Evolutionary conservation across 495 filamentous ascomycete genomes (phyloP).

Genomic region (Letharia lupina): DNA sequence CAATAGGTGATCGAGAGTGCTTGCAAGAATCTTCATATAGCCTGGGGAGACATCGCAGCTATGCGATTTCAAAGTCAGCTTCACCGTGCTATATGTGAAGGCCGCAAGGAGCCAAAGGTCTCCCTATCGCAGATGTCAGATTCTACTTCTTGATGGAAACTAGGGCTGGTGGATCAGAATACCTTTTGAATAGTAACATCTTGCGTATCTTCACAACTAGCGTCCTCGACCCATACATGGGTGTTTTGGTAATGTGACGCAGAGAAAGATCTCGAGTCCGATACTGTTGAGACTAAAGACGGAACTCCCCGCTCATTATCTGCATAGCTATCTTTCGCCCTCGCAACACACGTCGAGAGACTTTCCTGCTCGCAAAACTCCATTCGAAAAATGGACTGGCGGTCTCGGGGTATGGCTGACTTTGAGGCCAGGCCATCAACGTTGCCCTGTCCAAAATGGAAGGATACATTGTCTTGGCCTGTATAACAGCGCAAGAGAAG

Average conservation of each 20-base stretch:
- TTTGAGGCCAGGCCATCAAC: background rate
- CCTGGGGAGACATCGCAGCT: constrained; percentile 7
- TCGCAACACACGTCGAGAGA: background rate
- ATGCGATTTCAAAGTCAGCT: constrained; percentile 3
- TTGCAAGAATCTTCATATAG: constrained; percentile 18
- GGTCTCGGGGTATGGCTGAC: background rate
- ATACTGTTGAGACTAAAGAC: background rate
- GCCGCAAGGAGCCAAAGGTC: constrained; percentile 8
- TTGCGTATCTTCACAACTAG: background rate
- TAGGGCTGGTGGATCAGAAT: background rate
- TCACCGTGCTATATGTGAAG: background rate
- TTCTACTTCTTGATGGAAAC: background rate
- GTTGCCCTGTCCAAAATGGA: background rate
- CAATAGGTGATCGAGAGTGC: constrained; percentile 10
- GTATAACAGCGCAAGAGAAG: constrained; percentile 47
- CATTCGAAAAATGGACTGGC: background rate
- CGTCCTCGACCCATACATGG: background rate
- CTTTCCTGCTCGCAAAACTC: background rate
- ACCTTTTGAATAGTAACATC: background rate
- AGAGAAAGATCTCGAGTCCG: background rate
- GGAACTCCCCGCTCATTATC: background rate
- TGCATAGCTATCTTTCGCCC: background rate
- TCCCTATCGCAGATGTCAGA: constrained; percentile 7
- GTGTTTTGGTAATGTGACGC: background rate
- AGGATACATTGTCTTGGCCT: constrained; percentile 39